A percentile compares a stretch with the other conserved stretches of the same genome.
These are phyloP conservation scores for Sugiyamaella sp. DNA, from an alignment of 1,139 yeast species.

Conservation along the genomic window DNA sequence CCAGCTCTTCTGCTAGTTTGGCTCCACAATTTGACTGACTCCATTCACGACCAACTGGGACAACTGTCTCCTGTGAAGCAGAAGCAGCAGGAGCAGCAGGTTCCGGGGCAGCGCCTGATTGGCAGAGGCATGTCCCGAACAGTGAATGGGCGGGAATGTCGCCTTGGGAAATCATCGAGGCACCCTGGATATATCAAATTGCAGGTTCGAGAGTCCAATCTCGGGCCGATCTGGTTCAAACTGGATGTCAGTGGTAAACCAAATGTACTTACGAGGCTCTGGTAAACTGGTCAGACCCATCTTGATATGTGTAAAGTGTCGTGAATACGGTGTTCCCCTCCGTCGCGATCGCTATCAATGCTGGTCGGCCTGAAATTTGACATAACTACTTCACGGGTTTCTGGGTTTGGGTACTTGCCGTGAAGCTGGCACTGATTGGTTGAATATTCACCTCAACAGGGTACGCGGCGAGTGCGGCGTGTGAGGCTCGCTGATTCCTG, in stretches of 20 bases:
- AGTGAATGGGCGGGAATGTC: too few species aligned
- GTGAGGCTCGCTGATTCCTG: background rate
- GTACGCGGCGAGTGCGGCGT: conserved; percentile 1
- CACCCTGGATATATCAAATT: too few species aligned
- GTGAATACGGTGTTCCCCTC: background rate
- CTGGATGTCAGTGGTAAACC: background rate
- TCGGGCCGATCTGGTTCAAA: background rate
- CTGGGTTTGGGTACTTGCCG: background rate
- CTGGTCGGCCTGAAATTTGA: background rate
- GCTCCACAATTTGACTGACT: too few species aligned
- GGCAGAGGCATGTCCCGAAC: too few species aligned
- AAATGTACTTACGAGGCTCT: conserved; percentile 31
- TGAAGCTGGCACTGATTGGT: background rate
- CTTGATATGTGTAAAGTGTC: conserved; percentile 1
- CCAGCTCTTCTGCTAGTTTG: too few species aligned
- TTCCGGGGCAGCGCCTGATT: too few species aligned
- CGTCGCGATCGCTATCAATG: background rate
- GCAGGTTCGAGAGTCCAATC: background rate
- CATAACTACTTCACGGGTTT: conserved; percentile 6
- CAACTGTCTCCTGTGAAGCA: too few species aligned
- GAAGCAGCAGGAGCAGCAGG: too few species aligned
- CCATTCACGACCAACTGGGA: too few species aligned
- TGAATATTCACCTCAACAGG: background rate
- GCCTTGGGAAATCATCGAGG: too few species aligned
- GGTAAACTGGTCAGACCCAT: conserved; percentile 28